Conservation (phyloP, 805 yeast species). For the Clavispora santaluciae region DNA sequence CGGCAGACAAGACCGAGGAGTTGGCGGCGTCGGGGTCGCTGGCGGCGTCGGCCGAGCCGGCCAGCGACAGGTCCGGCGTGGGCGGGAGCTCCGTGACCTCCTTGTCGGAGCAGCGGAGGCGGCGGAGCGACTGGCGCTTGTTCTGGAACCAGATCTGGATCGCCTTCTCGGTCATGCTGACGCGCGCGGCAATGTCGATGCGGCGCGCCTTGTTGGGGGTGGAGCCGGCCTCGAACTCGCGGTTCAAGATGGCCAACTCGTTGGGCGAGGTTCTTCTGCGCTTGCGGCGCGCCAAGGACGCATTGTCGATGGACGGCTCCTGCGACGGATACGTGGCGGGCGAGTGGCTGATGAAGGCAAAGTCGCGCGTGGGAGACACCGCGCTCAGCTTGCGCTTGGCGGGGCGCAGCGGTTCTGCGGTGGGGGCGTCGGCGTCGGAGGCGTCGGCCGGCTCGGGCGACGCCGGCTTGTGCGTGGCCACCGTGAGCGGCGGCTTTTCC, state of each 20-base stretch:
- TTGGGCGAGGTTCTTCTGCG: constrained; percentile 91
- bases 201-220: constrained; percentile 81
- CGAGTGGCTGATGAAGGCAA: constrained; percentile 91
- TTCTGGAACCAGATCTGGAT: constrained; percentile 99
- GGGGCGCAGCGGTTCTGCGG: constrained; percentile 10
- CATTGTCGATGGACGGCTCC: constrained; percentile 82
- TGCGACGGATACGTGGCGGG: constrained; percentile 81
- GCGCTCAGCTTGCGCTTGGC: constrained; percentile 23
- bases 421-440: constrained; percentile 10
- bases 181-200: constrained; percentile 69
- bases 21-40: not conserved
- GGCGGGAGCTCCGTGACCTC: constrained; percentile 42
- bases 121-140: constrained; percentile 77
- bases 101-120: constrained; percentile 34
- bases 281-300: constrained; percentile 89
- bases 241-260: constrained; percentile 76
- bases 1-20: not conserved
- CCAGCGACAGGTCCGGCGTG: constrained; percentile 23
- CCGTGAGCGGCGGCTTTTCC: constrained; percentile 8
- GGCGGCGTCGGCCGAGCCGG: not conserved
- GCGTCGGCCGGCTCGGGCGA: constrained; percentile 19
- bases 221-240: constrained; percentile 68
- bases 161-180: constrained; percentile 94
- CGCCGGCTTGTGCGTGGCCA: constrained; percentile 1
- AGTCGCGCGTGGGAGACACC: constrained; percentile 23